Base-by-base conservation (phyloP, 2,329 filamentous ascomycete species). In the Colletotrichum nymphaeae region DNA sequence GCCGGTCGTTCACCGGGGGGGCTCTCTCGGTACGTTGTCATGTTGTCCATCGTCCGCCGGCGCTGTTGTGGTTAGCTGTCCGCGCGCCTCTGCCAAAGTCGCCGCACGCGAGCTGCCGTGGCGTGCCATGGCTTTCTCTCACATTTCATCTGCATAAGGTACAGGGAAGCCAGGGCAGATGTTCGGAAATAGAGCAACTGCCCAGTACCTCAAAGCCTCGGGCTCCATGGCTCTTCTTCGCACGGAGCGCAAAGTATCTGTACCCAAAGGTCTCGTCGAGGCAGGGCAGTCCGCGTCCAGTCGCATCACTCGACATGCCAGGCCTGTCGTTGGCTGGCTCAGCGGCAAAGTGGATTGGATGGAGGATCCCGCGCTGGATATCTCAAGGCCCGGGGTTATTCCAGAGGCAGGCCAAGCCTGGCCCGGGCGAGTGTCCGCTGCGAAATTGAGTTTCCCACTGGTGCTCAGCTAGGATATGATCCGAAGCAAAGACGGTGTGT, bases 381-480 rank as follows among this genome's bases (percentile, higher is more conserved):
- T 52, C 32, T 26, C 71, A 66, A 57, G 71, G 56, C 71, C 67
- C 37, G 60, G 70, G 71, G 67, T 73, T 73, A 55, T 71, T 71
- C 67, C 67, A 73, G 35, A 52, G 49, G 56, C 62, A 64, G 52
- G 67, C 71, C 56, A 66, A 66, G 71, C 71, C 71, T 73, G 56
- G 60, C 60, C 57, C 49, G 56, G 60, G 32, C 49, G 60, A 71
- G 56, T 52, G 67, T 71, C 62, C 30, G 67, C 71, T 71, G 67
- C 42, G 71, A 73, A 73, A 71, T 73, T 73, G 71, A 66, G 71
- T 73, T 72, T 73, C 62, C 67, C 37, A 52, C 67, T 70, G 71
- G 28, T 32, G 67, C 62, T 65, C 67, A 73, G 71, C 67, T 71
- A 57, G 71, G 67, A 66, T 67, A 71, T 71, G 67, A 66, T 66